These are phyloP conservation scores for Magnusiomyces clavatus DNA, from an alignment of 1,139 yeast genomes.

Conservation along the genomic window DNA sequence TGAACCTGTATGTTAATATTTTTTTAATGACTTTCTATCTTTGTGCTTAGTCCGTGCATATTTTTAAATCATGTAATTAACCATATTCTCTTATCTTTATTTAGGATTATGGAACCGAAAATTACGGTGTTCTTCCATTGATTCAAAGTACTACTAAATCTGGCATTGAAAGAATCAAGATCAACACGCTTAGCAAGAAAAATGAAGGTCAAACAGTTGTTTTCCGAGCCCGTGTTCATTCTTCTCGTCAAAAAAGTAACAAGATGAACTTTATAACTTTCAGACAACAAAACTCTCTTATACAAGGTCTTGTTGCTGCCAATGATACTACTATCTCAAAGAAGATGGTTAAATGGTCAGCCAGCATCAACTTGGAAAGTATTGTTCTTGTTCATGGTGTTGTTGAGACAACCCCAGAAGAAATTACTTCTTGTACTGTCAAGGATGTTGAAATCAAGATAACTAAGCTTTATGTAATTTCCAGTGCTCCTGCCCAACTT, in stretches of 20 bases:
- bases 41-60: background rate
- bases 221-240: slow-evolving; percentile 91
- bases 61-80: too few relatives aligned
- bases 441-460: slow-evolving; percentile 84
- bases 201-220: slow-evolving; percentile 74
- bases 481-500: slow-evolving; percentile 85
- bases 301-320: slow-evolving; percentile 78
- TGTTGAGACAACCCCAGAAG: slow-evolving; percentile 77
- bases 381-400: slow-evolving; percentile 86
- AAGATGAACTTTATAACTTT: slow-evolving; percentile 84
- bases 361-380: slow-evolving; percentile 75
- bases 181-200: slow-evolving; percentile 45
- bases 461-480: slow-evolving; percentile 62
- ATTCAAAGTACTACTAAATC: slow-evolving; percentile 65
- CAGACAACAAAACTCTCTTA: slow-evolving; percentile 77
- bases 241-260: slow-evolving; percentile 91
- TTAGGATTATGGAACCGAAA: slow-evolving; percentile 68
- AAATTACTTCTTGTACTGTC: slow-evolving; percentile 82
- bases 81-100: background rate
- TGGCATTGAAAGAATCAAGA: slow-evolving; percentile 50
- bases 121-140: slow-evolving; percentile 85
- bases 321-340: slow-evolving; percentile 66
- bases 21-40: background rate
- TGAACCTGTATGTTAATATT: slow-evolving; percentile 39
- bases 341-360: slow-evolving; percentile 96